A percentile compares a stretch with the other conserved stretches of the same genome.
phyloP scores from a whole-genome alignment of 75 land plant genomes.

The Pinus albicaulis region DNA sequence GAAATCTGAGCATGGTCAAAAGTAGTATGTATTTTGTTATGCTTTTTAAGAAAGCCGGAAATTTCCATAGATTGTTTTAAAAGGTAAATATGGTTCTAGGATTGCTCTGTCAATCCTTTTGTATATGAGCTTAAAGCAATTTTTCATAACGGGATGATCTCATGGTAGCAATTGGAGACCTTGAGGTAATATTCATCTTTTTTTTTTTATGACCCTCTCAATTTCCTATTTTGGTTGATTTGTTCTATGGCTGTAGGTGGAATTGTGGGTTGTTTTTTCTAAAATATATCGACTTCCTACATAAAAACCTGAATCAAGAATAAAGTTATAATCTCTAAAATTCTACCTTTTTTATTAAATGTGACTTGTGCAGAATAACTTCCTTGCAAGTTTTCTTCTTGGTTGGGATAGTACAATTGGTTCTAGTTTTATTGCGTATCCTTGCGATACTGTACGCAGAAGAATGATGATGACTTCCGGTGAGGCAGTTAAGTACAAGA shows the following conservation, averaged over 20 bases:
- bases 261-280: slow-evolving; percentile 15
- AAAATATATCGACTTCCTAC: background rate
- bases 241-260: slow-evolving; percentile 19
- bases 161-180: slow-evolving; percentile 20
- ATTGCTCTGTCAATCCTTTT: no score
- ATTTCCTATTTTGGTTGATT: slow-evolving; percentile 15
- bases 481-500: slow-evolving; percentile 68
- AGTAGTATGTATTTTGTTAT: no score
- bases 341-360: slow-evolving; percentile 21
- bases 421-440: slow-evolving; percentile 72
- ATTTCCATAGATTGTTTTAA: no score
- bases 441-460: slow-evolving; percentile 64
- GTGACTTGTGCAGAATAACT: slow-evolving; percentile 41
- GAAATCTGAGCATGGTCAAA: no score
- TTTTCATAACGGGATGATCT: no score
- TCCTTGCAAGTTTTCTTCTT: slow-evolving; percentile 67
- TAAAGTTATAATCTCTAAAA: background rate
- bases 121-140: no score
- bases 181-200: slow-evolving; percentile 39
- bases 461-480: slow-evolving; percentile 90
- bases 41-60: no score
- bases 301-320: no score
- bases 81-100: no score
- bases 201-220: background rate
- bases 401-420: slow-evolving; percentile 74